Base-by-base conservation (phyloP, 768 basidiomycete genomes). In the Paxillus rubicundulus region DNA sequence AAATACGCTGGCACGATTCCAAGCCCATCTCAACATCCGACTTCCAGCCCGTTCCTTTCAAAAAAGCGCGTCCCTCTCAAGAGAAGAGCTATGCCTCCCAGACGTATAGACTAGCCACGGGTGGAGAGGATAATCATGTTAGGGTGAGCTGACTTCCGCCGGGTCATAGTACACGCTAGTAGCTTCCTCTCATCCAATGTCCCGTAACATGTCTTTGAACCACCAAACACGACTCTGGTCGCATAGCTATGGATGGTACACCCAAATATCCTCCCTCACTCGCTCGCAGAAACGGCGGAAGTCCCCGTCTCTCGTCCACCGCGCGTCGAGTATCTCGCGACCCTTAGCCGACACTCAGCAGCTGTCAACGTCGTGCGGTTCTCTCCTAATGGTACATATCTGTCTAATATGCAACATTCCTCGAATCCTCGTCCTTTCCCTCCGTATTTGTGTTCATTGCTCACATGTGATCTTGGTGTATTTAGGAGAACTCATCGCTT, bases 1-100 rank as follows among this genome's bases (percentile, higher is more conserved):
- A 95, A 75, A 97, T 97, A 65, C 82, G 94, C 58, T 97, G 93
- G 93, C 93, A 97, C 77, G 93, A 94, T 76, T 85, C 81, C 69
- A 92, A 92, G 65, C 93, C 93, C 41, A 95, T 99, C 71, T 95
- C 92, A 40, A 91, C 93, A 14, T 92, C 91, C 70, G 97, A 99
- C 77, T 97, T 97, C 66, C 97, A 98, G 66, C 87, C 92, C 17
- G 67, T 85, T 30, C 74, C 88, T 2, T 89, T 79, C 77, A 90
- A 89, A 77, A 88, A 85, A 70, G 85, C 88, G 73, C 83, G 87
- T 72, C 86, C 87, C 3, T 49, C 60, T 16, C 78, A 83, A 56
- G 74, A 76, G 56, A 76, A 72, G 67, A 78, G 73, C 56, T 89
- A 80, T 65, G 78, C 81, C 9, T 74, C 77, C 17, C 87, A 92